Evolutionary conservation across 345 rosid species (phyloP), one percentile per base, ranked within the genome.

Genomic region (Zanthoxylum bungeanum): DNA sequence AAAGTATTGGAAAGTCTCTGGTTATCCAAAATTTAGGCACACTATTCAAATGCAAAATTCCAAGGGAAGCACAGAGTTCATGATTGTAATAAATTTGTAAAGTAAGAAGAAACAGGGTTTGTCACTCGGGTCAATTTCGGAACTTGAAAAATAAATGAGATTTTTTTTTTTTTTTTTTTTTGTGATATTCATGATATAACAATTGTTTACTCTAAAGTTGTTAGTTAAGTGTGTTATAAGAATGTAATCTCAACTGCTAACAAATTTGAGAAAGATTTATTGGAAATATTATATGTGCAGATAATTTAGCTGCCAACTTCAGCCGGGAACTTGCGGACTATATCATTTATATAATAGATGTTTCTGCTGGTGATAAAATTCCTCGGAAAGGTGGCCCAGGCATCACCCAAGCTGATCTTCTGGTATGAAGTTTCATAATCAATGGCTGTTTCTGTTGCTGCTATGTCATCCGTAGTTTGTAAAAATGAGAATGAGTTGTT

Each of bases 311-410:
- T 76, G 99, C 98, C 49, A 92, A 95, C 80, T 95, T 95, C 87
- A 95, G 98, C 62, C 85, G 98, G 76, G 99, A 95, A 67, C 83
- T 95, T 57, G 98, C 98, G 19, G 98, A 95, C 83, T 92, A 90
- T 64, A 92, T 95, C 60, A 92, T 92, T 64, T 95, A 95, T 67
- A 91, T 95, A 72, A 95, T 95, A 9, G 99, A 92, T 78, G 99
- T 95, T 22, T 95, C 96, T 9, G 98, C 73, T 24, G 97, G 98
- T 75, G 99, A 95, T 64, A 95, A 95, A 75, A 95, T 92, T 33
- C 99, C 99, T 3, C 88, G 97, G 55, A 95, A 92, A 81, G 97
- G 98, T 37, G 98, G 99, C 73, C 98, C 98, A 25, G 98, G 99
- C 73, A 94, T 94, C 78, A 90, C 99, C 67, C 98, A 92, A 87